Evolutionary conservation across 2,329 filamentous ascomycete species (phyloP), one percentile per base, ranked within the genome.

Genomic region (Plenodomus tracheiphilus): DNA sequence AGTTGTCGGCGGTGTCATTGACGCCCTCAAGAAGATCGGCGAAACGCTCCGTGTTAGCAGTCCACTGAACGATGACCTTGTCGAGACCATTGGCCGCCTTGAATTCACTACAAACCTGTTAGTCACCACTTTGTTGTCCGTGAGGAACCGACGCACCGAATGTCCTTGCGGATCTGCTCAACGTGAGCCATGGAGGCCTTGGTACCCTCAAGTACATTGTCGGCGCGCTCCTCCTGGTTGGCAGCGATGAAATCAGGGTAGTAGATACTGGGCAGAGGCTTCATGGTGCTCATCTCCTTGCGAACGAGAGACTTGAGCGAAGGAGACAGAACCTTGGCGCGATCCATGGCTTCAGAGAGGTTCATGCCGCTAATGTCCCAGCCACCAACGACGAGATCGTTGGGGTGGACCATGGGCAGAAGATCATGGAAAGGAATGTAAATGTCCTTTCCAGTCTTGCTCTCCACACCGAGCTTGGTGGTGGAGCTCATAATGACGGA

Each of bases 231-330:
- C 75, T 94, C 92, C 79, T 99, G 94, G 80, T 99, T 99, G 72
- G 94, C 89, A 60, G 94, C 94, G 70, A 99, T 99, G 81, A 99
- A 99, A 77, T 97, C 94, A 1, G 94, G 94, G 75, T 99, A 99
- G 84, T 99, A 99, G 77, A 97, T 88, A 75, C 89, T 93, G 19
- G 91, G 93, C 56, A 97, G 84, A 22, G 94, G 94, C 64, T 87
- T 86, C 85, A 97, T 89, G 64, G 81, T 79, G 53, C 85, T 79
- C 91, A 97, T 93, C 78, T 97, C 90, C 82, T 97, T 96, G 77
- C 85, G 87, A 65, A 99, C 88, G 66, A 89, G 83, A 47, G 81
- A 78, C 83, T 99, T 99, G 68, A 99, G 82, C 22, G 89, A 87
- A n/a, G 94, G 94, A 79, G 97, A 93, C 45, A 99, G 85, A 45